These are phyloP conservation scores for Carex scoparia DNA, from an alignment of 176 grass and related monocot genomes.

Conservation along the genomic window DNA sequence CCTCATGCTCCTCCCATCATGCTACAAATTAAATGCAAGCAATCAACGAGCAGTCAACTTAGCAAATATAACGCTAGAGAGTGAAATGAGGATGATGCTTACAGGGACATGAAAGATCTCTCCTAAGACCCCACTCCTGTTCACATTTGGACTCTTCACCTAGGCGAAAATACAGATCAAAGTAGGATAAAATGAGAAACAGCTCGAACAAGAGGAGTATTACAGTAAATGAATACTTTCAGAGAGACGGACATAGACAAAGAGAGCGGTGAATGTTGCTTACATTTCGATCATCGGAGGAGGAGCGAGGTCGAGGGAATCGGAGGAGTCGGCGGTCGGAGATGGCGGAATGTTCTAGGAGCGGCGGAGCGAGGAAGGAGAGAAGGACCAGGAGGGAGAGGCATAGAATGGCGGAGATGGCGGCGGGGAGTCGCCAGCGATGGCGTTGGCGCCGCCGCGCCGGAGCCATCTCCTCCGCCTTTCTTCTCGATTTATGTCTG, in stretches of 20 bases:
- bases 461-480: conserved; percentile 42
- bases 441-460: conserved; percentile 47
- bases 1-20: conserved; percentile 21
- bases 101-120: conserved; percentile 46
- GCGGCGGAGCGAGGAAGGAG: conserved; percentile 54
- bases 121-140: background rate
- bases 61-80: background rate
- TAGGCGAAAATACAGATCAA: conserved; percentile 12
- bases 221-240: conserved; percentile 7
- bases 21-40: conserved; percentile 49
- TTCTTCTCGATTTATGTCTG: background rate
- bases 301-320: background rate
- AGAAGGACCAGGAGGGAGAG: conserved; percentile 54
- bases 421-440: conserved; percentile 38
- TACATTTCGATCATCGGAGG: conserved; percentile 33
- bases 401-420: conserved; percentile 32
- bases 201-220: background rate
- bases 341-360: conserved; percentile 53
- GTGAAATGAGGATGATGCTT: background rate
- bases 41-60: conserved; percentile 11
- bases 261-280: background rate
- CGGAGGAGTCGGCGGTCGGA: conserved; percentile 36
- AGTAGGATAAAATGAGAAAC: background rate
- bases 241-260: background rate
- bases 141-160: conserved; percentile 36